Conservation (phyloP, 208 protist species). For the Sergeia podlipaevii region DNA sequence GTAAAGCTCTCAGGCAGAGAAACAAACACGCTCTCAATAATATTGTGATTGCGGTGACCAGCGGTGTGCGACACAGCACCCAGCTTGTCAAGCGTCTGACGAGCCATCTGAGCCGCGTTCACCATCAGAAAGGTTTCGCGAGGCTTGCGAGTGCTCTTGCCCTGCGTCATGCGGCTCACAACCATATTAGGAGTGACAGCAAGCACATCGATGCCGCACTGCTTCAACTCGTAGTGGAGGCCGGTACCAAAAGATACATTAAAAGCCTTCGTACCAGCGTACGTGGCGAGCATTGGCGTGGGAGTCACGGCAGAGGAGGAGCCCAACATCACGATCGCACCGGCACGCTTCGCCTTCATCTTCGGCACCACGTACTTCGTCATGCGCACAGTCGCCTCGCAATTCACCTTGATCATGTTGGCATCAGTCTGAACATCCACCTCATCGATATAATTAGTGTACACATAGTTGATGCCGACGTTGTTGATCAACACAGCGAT, state of each 20-base stretch:
- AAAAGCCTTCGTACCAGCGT: constrained; percentile 88
- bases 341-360: constrained; percentile 59
- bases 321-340: constrained; percentile 74
- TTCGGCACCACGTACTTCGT: constrained; percentile 75
- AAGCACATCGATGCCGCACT: constrained; percentile 65
- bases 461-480: constrained; percentile 91
- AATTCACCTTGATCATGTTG: constrained; percentile 87
- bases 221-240: constrained; percentile 62
- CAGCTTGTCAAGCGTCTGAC: constrained; percentile 67
- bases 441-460: constrained; percentile 90
- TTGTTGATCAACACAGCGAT: constrained; percentile 90
- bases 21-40: constrained; percentile 30
- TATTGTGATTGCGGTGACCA: constrained; percentile 61
- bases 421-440: constrained; percentile 57
- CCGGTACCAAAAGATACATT: constrained; percentile 54
- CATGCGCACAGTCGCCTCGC: constrained; percentile 77
- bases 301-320: constrained; percentile 73
- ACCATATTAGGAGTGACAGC: constrained; percentile 76
- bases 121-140: constrained; percentile 71
- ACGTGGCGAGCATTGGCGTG: constrained; percentile 75
- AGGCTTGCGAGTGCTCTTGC: constrained; percentile 49
- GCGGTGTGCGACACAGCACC: constrained; percentile 34
- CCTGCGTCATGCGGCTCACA: constrained; percentile 78
- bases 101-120: constrained; percentile 57
- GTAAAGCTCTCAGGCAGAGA: constrained; percentile 28